Percentiles rank a stretch among this genome's conserved stretches.
Evolutionary conservation across 495 filamentous ascomycete species (phyloP).

Genomic region (Schizothecium vesticola): DNA sequence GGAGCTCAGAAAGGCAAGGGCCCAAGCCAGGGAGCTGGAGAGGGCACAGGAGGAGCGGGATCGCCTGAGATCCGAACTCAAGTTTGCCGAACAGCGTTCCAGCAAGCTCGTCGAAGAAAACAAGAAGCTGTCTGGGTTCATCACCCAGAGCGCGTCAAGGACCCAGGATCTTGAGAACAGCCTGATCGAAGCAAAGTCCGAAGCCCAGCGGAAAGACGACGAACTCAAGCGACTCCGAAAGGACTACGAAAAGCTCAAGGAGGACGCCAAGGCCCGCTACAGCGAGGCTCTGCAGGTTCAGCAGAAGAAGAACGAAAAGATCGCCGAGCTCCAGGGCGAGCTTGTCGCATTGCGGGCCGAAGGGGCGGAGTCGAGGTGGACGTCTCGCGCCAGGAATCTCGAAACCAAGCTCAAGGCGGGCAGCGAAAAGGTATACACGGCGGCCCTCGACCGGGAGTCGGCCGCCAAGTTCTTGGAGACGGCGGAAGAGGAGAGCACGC

Average conservation of each 20-base stretch:
- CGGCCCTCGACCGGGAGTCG: conserved; percentile 8
- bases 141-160: conserved; percentile 31
- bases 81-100: conserved; percentile 40
- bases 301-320: conserved; percentile 62
- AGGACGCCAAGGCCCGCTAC: conserved; percentile 53
- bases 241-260: conserved; percentile 53
- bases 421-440: conserved; percentile 10
- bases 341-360: conserved; percentile 24
- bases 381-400: conserved; percentile 19
- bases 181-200: conserved; percentile 35
- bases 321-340: conserved; percentile 36
- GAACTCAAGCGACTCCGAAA: conserved; percentile 50
- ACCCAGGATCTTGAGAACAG: conserved; percentile 41
- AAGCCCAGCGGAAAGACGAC: conserved; percentile 40
- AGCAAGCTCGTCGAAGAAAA: conserved; percentile 43
- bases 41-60: conserved; percentile 45
- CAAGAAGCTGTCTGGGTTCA: conserved; percentile 36
- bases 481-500: conserved; percentile 18
- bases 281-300: conserved; percentile 51
- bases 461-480: conserved; percentile 18
- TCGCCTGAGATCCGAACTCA: conserved; percentile 41
- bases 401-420: conserved; percentile 20
- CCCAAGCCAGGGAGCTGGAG: conserved; percentile 46
- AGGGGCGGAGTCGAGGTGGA: conserved; percentile 15
- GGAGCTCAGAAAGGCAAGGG: conserved; percentile 42